Evolutionary conservation across 371 early-diverging fungal genomes (phyloP), one percentile per base, ranked within the genome.

Genomic region (Mortierella sp.): DNA sequence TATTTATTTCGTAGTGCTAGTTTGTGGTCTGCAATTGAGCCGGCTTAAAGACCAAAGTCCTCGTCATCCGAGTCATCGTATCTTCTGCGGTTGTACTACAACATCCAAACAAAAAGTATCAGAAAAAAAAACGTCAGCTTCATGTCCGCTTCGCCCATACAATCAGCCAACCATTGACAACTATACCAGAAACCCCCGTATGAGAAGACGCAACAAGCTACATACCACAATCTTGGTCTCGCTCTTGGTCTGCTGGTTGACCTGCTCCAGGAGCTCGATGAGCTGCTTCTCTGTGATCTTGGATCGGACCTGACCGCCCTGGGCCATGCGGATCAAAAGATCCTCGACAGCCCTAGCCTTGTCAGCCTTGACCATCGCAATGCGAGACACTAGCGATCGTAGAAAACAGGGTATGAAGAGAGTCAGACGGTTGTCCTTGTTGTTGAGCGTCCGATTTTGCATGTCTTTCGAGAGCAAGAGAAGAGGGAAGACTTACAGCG

Each of bases 321-420:
- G 95, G 5, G 96, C 96, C 96, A 97, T 96, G 52, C 94, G 91
- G 68, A 98, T 91, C 73, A 98, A 86, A 71, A 96, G 85, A 79
- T 97, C 97, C 77, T 97, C 97, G 11, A 98, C 96, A 2, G 93
- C 93, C 34, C 96, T 91, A 6, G 96, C 97, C 85, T 96, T 95
- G 22, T 95, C 96, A 4, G 93, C 91, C 84, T 97, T 97, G 14
- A 98, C 97, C 81, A 97, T 94, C 26, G 94, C 91, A 72, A 97
- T 97, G 44, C 97, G 92, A 5, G 94, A 93, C 85, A 97, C 95
- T 94, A 72, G 13, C 19, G n/a, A 61, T n/a, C n/a, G 31, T 4
- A 50, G 13, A 9, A 41, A 64, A 9, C 26, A 68, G 58, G 63
- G 11, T 14, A 19, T 5, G 16, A 52, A 37, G 29, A 31, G 45